phyloP scores from a whole-genome alignment of 352 stramenopile species.

The Globisporangium uncinulatum region DNA sequence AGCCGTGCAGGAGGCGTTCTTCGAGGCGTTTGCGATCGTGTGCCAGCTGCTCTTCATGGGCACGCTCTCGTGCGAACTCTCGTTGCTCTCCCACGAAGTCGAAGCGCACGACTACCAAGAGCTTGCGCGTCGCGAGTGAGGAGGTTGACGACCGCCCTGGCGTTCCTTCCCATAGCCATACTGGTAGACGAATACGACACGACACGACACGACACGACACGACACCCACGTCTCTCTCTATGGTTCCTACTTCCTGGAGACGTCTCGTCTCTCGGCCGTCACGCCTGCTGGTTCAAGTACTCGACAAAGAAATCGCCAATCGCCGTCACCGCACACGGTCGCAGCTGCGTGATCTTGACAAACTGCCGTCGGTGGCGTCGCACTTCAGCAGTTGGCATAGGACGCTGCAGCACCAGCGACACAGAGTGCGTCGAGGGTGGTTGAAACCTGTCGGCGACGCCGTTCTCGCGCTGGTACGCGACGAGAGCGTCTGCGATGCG shows the following conservation, averaged over 20 bases:
- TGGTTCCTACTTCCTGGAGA: too few species aligned
- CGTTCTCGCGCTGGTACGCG: constrained; percentile 55
- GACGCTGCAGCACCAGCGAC: constrained; percentile 34
- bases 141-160: too few species aligned
- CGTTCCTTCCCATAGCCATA: too few species aligned
- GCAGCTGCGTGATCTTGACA: constrained; percentile 69
- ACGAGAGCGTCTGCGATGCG: constrained; percentile 56
- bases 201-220: not conserved
- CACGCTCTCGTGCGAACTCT: constrained; percentile 70
- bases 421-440: constrained; percentile 25
- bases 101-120: constrained; percentile 59
- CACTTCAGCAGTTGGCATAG: constrained; percentile 47
- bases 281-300: constrained; percentile 73
- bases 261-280: constrained; percentile 2
- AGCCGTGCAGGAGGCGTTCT: constrained; percentile 74
- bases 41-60: constrained; percentile 88
- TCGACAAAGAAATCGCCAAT: constrained; percentile 71
- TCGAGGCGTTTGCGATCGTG: constrained; percentile 78
- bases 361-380: constrained; percentile 76
- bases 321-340: constrained; percentile 37
- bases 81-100: constrained; percentile 47
- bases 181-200: too few species aligned
- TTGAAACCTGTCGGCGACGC: constrained; percentile 40
- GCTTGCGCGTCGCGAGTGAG: constrained; percentile 48
- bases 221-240: not conserved